Evolutionary conservation across 2,329 filamentous ascomycete genomes (phyloP), one percentile per base, ranked within the genome.

Genomic region (Sarocladium oryzae): DNA sequence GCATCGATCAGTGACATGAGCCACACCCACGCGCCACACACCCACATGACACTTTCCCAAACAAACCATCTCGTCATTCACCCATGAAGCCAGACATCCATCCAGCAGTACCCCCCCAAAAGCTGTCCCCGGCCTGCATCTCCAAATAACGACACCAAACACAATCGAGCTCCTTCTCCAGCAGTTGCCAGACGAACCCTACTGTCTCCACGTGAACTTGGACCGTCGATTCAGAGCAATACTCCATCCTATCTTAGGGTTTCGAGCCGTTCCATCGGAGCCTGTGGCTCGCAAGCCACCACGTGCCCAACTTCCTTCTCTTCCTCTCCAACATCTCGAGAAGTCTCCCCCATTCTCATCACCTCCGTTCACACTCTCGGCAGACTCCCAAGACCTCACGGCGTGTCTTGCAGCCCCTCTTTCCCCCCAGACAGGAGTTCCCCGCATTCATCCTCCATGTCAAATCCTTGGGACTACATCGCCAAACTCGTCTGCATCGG

Each of bases 401-500:
- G n/a, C n/a, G n/a, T n/a, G n/a, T n/a, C n/a, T n/a, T n/a, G n/a
- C n/a, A n/a, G n/a, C n/a, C n/a, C n/a, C n/a, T n/a, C n/a, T n/a
- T n/a, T n/a, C n/a, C n/a, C n/a, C 28, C 28, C 28, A 30, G 7
- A 30, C 28, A 7, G 26, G 36, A 35, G 15, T 30, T 30, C 13
- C 33, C 10, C 40, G 36, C 21, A 21, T n/a, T n/a, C n/a, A n/a
- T n/a, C n/a, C 32, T 53, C 32, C 9, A 77, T 78, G 64, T 68
- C 73, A 56, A 79, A 84, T 63, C 86, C 89, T 69, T 97, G 92
- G 92, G 90, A 97, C 75, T 97, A 95, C 76, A 99, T 97, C 66
- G 91, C 92, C 69, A 99, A 99, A 73, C 88, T 99, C 62, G 92
- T 97, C 65, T 95, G 89, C 74, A 90, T 99, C 63, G 93, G 93